Conservation (phyloP, 179 eudicot genomes). For the Nepenthes alata region DNA sequence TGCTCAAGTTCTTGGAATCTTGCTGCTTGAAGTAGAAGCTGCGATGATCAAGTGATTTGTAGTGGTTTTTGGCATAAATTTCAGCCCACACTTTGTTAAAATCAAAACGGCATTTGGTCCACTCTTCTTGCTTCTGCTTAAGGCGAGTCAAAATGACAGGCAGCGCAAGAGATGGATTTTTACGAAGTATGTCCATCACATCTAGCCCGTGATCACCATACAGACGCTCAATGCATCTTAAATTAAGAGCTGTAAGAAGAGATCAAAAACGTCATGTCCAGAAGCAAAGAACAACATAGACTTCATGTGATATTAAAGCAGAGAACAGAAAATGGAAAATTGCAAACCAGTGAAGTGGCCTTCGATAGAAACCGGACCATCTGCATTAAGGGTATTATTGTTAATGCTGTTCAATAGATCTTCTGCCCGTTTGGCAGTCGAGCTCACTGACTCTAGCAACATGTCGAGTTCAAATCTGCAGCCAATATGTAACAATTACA, state of each 20-base stretch:
- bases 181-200: constrained; percentile 63
- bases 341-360: constrained; percentile 56
- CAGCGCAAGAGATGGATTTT: constrained; percentile 58
- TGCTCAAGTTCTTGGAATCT: constrained; percentile 87
- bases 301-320: too few species aligned
- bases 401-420: constrained; percentile 53
- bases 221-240: constrained; percentile 85
- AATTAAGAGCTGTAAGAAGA: constrained; percentile 40
- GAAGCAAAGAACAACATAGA: too few species aligned
- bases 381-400: constrained; percentile 11
- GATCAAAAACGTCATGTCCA: too few species aligned
- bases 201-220: constrained; percentile 89
- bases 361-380: constrained; percentile 33
- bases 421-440: constrained; percentile 67
- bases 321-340: neutral
- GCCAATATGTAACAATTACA: constrained; percentile 2
- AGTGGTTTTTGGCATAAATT: constrained; percentile 76
- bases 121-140: constrained; percentile 91
- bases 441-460: constrained; percentile 84
- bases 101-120: constrained; percentile 76
- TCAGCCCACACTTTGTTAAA: constrained; percentile 93
- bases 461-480: constrained; percentile 91
- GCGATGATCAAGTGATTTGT: constrained; percentile 90
- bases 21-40: constrained; percentile 98
- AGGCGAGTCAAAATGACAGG: constrained; percentile 79